These are phyloP conservation scores for Coemansia sp. DNA, from an alignment of 192 early-diverging fungal genomes.

Conservation along the genomic window DNA sequence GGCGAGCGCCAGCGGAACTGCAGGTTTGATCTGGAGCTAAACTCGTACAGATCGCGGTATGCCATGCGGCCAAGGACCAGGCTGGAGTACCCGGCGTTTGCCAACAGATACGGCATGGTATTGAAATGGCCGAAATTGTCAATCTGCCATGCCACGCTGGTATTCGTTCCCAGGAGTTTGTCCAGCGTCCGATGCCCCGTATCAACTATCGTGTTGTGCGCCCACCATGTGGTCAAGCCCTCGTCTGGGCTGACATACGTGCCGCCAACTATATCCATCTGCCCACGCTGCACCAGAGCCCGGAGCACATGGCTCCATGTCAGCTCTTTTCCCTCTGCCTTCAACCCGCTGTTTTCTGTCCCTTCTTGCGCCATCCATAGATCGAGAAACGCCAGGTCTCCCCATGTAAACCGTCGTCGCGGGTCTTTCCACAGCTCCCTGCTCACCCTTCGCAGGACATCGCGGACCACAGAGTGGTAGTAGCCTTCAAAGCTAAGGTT, in stretches of 20 bases:
- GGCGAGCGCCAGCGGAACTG: constrained; percentile 42
- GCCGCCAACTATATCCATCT: constrained; percentile 38
- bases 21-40: constrained; percentile 12
- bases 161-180: constrained; percentile 19
- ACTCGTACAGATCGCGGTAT: constrained; percentile 28
- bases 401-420: constrained; percentile 44
- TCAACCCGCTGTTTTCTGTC: constrained; percentile 20
- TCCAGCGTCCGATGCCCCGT: constrained; percentile 30
- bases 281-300: constrained; percentile 21
- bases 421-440: constrained; percentile 24
- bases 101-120: constrained; percentile 27
- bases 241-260: constrained; percentile 50
- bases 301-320: constrained; percentile 36
- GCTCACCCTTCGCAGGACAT: constrained; percentile 27
- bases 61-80: constrained; percentile 45
- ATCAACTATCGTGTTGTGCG: constrained; percentile 36
- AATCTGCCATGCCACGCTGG: constrained; percentile 40
- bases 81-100: constrained; percentile 29
- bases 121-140: constrained; percentile 43
- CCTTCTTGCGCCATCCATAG: constrained; percentile 47
- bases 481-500: constrained; percentile 44
- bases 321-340: not conserved
- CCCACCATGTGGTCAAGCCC: constrained; percentile 51
- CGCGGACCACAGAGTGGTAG: constrained; percentile 30
- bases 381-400: constrained; percentile 45